Evolutionary conservation across 192 early-diverging fungal species (phyloP).

Genomic region (Rhizophagus prolifer): DNA sequence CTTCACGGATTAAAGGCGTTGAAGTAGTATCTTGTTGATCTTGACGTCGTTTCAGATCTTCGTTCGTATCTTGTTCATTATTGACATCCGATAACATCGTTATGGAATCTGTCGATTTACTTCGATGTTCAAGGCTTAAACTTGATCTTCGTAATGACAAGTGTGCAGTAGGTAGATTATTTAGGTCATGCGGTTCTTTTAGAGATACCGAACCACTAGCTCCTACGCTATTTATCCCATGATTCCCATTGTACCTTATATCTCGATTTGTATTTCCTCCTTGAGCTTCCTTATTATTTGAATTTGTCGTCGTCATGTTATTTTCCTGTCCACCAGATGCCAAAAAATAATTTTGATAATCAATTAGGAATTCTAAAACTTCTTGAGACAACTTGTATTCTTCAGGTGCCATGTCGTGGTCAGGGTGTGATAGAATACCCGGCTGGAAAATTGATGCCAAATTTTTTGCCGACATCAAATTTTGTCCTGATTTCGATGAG

Average conservation of each 20-base stretch:
- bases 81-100: not conserved
- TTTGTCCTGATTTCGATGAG: slow-evolving; percentile 51
- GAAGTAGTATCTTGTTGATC: not conserved
- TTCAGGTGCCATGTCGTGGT: slow-evolving; percentile 65
- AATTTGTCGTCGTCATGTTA: not conserved
- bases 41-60: not conserved
- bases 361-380: slow-evolving; percentile 76
- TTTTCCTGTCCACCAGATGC: slow-evolving; percentile 21
- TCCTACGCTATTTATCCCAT: not conserved
- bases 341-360: slow-evolving; percentile 52
- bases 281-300: not conserved
- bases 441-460: slow-evolving; percentile 76
- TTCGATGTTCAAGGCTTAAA: not conserved
- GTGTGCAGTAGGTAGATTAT: not conserved
- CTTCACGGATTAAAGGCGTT: not conserved
- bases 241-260: not conserved
- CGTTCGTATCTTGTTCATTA: not conserved
- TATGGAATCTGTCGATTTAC: not conserved
- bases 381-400: slow-evolving; percentile 75
- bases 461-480: slow-evolving; percentile 71
- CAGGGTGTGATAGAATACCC: slow-evolving; percentile 71
- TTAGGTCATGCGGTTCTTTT: not conserved
- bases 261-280: not conserved
- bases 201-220: not conserved
- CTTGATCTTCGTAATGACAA: not conserved